Conservation (phyloP, 345 rosid species). For the Dovyalis caffra region DNA sequence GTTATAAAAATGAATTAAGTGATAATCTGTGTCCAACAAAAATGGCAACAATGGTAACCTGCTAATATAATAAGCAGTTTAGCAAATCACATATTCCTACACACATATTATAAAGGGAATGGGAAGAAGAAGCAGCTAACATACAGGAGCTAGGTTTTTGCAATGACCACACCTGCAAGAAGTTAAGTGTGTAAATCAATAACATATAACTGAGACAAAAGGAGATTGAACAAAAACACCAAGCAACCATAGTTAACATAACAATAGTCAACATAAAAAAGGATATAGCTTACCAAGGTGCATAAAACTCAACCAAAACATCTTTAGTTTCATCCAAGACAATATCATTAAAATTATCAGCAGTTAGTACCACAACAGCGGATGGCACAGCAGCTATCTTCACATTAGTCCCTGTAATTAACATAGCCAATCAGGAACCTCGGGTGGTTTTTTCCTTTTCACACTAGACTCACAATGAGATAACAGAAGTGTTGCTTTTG, state of each 20-base stretch:
- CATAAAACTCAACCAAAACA: slow-evolving; percentile 96
- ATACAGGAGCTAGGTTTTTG: slow-evolving; percentile 94
- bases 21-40: neutral
- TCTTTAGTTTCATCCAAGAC: slow-evolving; percentile 87
- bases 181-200: slow-evolving; percentile 20
- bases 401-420: slow-evolving; percentile 74
- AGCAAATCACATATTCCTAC: neutral
- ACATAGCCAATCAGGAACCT: slow-evolving; percentile 3
- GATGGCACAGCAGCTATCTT: slow-evolving; percentile 82
- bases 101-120: neutral
- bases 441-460: neutral
- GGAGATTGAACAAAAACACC: neutral
- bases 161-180: slow-evolving; percentile 97
- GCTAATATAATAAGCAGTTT: neutral
- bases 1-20: neutral
- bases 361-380: slow-evolving; percentile 65
- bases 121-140: slow-evolving; percentile 21
- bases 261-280: neutral
- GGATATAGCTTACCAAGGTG: slow-evolving; percentile 68
- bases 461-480: neutral
- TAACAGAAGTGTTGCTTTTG: neutral
- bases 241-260: neutral
- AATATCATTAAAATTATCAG: slow-evolving; percentile 73
- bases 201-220: neutral
- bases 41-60: neutral